phyloP scores from a whole-genome alignment of 495 filamentous ascomycete species.

The Aspergillus sparsus region DNA sequence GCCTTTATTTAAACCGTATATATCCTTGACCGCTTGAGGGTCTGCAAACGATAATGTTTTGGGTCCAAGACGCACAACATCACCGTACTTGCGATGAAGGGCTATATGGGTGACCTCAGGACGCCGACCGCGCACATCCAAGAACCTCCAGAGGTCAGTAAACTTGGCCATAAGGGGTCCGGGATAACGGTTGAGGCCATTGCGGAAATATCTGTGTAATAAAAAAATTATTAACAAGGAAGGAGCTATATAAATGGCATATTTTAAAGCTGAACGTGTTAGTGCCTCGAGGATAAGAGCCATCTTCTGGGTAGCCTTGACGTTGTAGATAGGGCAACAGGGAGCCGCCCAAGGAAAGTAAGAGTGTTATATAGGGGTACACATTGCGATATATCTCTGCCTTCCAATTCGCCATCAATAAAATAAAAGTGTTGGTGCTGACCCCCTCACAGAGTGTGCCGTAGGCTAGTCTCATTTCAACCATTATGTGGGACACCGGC shows the following conservation, averaged over 20 bases:
- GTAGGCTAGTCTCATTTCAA: background rate
- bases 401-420: background rate
- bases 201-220: conserved; percentile 6
- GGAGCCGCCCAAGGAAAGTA: background rate
- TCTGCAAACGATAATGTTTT: conserved; percentile 63
- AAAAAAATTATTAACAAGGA: background rate
- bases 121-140: conserved; percentile 60
- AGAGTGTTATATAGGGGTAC: background rate
- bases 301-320: conserved; percentile 1
- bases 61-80: conserved; percentile 70
- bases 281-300: conserved; percentile 9
- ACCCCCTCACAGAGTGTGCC: background rate
- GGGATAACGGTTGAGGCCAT: conserved; percentile 34
- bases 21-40: conserved; percentile 66
- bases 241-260: conserved; percentile 10
- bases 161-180: conserved; percentile 67
- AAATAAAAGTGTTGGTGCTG: too few species aligned
- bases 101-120: conserved; percentile 65
- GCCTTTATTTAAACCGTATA: conserved; percentile 83
- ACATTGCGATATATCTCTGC: background rate
- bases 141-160: conserved; percentile 70
- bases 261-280: background rate
- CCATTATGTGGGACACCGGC: conserved; percentile 8
- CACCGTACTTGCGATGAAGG: conserved; percentile 70
- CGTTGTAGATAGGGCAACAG: background rate